These are phyloP conservation scores for Silene uniflora DNA, from an alignment of 148 eudicot genomes.

Conservation along the genomic window DNA sequence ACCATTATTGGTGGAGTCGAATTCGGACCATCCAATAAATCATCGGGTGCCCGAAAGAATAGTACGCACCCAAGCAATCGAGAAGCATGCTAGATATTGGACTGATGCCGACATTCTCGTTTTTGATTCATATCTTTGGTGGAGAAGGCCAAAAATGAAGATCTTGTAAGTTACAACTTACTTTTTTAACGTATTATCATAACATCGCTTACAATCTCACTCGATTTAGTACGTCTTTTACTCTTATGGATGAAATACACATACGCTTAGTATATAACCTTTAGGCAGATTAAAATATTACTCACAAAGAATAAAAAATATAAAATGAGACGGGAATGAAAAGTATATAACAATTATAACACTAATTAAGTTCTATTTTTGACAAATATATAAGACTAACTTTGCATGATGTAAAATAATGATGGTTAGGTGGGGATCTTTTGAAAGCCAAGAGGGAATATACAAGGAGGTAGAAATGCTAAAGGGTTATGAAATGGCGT, in stretches of 20 bases:
- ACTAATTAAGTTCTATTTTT: no score
- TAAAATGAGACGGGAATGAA: no score
- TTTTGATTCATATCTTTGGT: constrained; percentile 83
- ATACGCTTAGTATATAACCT: no score
- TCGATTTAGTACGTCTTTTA: no score
- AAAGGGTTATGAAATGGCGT: constrained; percentile 68
- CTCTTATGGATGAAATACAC: no score
- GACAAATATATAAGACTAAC: background rate
- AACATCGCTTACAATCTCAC: no score
- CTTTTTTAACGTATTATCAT: background rate
- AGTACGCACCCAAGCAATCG: constrained; percentile 59
- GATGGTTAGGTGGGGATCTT: constrained; percentile 63
- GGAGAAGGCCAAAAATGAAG: constrained; percentile 65
- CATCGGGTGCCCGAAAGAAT: constrained; percentile 68
- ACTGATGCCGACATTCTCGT: constrained; percentile 71
- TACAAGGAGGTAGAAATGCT: constrained; percentile 66
- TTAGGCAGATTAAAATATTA: no score
- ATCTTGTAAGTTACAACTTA: constrained; percentile 30
- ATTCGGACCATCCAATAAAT: constrained; percentile 61
- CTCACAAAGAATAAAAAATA: no score
- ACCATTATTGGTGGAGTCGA: constrained; percentile 83
- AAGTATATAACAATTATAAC: no score
- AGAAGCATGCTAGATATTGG: constrained; percentile 86
- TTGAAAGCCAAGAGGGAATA: constrained; percentile 46
- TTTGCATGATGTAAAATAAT: background rate